These are phyloP conservation scores for Phytophthora kernoviae DNA, from an alignment of 352 stramenopile species.

Conservation along the genomic window DNA sequence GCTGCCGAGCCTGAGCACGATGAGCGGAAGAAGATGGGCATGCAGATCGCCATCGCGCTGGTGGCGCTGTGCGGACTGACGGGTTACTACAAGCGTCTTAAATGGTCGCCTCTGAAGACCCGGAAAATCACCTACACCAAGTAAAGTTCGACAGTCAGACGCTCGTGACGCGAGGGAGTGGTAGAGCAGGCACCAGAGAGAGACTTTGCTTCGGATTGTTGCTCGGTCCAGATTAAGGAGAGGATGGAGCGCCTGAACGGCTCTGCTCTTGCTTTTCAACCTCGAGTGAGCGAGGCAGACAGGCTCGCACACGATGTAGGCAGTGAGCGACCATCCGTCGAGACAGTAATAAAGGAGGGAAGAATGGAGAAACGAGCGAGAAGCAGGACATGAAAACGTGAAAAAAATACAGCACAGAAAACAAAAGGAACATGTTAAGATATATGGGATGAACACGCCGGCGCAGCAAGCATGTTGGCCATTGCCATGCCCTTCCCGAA, in stretches of 20 bases:
- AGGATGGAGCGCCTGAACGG: conserved; percentile 6
- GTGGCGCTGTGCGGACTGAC: conserved; percentile 91
- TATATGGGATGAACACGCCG: no score
- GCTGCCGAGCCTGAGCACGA: conserved; percentile 97
- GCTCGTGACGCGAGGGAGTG: conserved; percentile 7
- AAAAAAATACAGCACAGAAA: conserved; percentile 36
- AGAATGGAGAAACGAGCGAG: conserved; percentile 16
- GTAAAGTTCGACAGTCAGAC: conserved; percentile 53
- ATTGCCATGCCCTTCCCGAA: no score
- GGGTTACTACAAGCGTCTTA: conserved; percentile 99
- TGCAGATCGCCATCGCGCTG: conserved; percentile 94
- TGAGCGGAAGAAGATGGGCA: conserved; percentile 97
- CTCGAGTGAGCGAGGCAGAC: conserved; percentile 10
- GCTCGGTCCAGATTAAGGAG: conserved; percentile 15
- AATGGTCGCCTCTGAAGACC: conserved; percentile 98
- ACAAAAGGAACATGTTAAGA: conserved; percentile 4
- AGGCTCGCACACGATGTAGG: conserved; percentile 21
- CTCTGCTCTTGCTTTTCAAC: conserved; percentile 14
- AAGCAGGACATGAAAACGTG: conserved; percentile 29
- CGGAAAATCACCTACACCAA: conserved; percentile 99
- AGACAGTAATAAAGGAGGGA: conserved; percentile 35
- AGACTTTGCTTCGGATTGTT: conserved; percentile 20
- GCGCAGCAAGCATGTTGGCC: no score
- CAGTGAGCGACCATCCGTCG: conserved; percentile 19
- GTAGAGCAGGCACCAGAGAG: conserved; percentile 15